Conservation (phyloP, 2,329 filamentous ascomycete species). For the Neofusicoccum umdonicola region DNA sequence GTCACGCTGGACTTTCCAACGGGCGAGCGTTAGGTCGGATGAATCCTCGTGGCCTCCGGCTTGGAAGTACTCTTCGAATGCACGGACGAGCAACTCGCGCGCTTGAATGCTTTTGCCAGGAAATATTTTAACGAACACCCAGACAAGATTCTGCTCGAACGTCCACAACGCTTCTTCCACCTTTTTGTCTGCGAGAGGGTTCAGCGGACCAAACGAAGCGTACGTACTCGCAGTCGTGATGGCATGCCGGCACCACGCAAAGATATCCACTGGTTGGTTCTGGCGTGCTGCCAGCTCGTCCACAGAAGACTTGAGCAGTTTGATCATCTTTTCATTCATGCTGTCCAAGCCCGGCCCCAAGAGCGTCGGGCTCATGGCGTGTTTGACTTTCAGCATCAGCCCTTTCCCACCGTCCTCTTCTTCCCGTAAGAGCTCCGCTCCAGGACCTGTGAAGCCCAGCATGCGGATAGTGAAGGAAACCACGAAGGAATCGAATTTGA, state of each 20-base stretch:
- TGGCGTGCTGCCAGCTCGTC: conserved; percentile 16
- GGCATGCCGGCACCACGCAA: conserved; percentile 28
- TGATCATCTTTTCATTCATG: conserved; percentile 37
- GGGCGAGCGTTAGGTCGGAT: conserved; percentile 38
- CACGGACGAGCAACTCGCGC: conserved; percentile 34
- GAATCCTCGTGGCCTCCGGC: conserved; percentile 37
- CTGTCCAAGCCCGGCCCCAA: conserved; percentile 33
- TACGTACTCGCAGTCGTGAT: conserved; percentile 32
- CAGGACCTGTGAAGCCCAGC: not conserved
- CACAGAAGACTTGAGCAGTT: conserved; percentile 28
- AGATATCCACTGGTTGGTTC: conserved; percentile 17
- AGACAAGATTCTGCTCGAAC: conserved; percentile 26
- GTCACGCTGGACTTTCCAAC: conserved; percentile 34
- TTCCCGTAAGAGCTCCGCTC: conserved; percentile 25
- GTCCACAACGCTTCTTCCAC: conserved; percentile 8
- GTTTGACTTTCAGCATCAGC: conserved; percentile 27
- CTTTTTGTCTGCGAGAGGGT: no score
- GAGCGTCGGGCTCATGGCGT: conserved; percentile 34
- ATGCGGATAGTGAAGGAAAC: conserved; percentile 28
- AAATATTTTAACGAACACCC: conserved; percentile 28
- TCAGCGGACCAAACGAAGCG: no score
- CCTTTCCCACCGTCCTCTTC: not conserved
- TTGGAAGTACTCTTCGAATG: conserved; percentile 42
- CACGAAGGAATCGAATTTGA: conserved; percentile 41
- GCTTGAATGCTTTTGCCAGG: conserved; percentile 33